Conservation (phyloP, 495 filamentous ascomycete species). For the Aspergillus steynii region DNA sequence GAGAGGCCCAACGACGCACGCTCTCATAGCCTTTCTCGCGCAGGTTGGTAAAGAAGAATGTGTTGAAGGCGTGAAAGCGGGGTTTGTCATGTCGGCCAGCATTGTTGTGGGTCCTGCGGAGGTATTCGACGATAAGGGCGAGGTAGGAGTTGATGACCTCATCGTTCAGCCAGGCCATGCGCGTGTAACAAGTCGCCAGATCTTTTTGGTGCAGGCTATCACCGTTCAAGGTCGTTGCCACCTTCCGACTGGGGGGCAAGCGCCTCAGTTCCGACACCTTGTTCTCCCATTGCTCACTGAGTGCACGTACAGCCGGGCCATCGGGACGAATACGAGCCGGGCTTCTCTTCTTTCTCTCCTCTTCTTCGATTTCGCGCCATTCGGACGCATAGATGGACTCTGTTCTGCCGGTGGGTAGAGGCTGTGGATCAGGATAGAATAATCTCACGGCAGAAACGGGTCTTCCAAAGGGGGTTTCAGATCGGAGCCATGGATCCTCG, state of each 20-base stretch:
- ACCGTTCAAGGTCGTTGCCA: slow-evolving; percentile 54
- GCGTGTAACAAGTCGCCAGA: slow-evolving; percentile 57
- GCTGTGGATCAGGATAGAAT: slow-evolving; percentile 25
- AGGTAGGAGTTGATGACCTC: slow-evolving; percentile 75
- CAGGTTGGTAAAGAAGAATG: slow-evolving; percentile 68
- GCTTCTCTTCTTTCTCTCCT: slow-evolving; percentile 22
- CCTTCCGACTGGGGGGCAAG: slow-evolving; percentile 17
- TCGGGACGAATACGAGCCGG: slow-evolving; percentile 24
- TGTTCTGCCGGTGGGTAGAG: slow-evolving; percentile 33
- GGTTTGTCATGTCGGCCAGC: slow-evolving; percentile 51
- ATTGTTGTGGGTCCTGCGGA: slow-evolving; percentile 52
- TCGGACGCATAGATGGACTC: slow-evolving; percentile 34
- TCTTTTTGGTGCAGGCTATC: slow-evolving; percentile 59
- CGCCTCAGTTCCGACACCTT: slow-evolving; percentile 37
- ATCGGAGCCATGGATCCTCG: slow-evolving; percentile 29
- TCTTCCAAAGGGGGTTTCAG: slow-evolving; percentile 25
- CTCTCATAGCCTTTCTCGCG: slow-evolving; percentile 49
- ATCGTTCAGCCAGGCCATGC: slow-evolving; percentile 75
- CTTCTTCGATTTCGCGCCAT: slow-evolving; percentile 27
- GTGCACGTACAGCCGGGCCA: slow-evolving; percentile 41
- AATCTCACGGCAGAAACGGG: slow-evolving; percentile 42
- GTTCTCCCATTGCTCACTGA: slow-evolving; percentile 47
- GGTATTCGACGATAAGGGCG: slow-evolving; percentile 56
- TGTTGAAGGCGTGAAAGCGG: slow-evolving; percentile 68
- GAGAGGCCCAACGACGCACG: slow-evolving; percentile 53